Evolutionary conservation across 2,329 filamentous ascomycete species (phyloP).

Genomic region (Furcasterigmium furcatum): DNA sequence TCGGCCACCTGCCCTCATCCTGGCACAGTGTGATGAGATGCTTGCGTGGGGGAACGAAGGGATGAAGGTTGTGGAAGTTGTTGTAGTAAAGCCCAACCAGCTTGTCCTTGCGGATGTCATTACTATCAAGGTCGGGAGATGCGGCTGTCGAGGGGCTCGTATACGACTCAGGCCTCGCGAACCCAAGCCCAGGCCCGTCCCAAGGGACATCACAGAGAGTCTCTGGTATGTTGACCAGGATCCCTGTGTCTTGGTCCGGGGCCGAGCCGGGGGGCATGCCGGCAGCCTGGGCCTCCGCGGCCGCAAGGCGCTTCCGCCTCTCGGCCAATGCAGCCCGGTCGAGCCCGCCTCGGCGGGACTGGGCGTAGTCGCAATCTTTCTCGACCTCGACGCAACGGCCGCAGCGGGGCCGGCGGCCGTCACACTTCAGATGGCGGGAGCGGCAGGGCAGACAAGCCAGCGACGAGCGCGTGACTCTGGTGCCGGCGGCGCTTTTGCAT

Average conservation of each 20-base stretch:
- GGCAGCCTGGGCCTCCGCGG: too few relatives aligned
- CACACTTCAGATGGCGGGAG: constrained; percentile 49
- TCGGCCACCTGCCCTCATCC: not conserved
- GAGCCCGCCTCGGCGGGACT: constrained; percentile 43
- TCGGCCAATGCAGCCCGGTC: constrained; percentile 22
- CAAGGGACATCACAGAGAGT: constrained; percentile 5
- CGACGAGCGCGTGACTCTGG: constrained; percentile 22
- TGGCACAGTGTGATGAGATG: constrained; percentile 12
- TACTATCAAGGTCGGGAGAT: not conserved
- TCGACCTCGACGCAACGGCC: constrained; percentile 37
- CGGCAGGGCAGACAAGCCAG: constrained; percentile 49
- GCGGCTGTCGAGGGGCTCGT: not conserved
- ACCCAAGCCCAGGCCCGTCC: not conserved
- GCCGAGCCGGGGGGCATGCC: too few relatives aligned
- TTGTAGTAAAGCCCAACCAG: constrained; percentile 29
- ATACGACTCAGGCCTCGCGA: not conserved
- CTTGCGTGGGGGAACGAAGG: constrained; percentile 17
- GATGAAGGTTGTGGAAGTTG: constrained; percentile 28
- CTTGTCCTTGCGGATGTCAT: constrained; percentile 13
- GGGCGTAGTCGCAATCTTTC: constrained; percentile 45
- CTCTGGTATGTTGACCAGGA: constrained; percentile 9
- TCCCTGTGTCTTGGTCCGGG: too few relatives aligned
- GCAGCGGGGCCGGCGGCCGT: constrained; percentile 44
- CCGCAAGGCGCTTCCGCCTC: constrained; percentile 21
- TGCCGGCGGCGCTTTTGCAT: too few relatives aligned